Percentiles rank a stretch among this genome's conserved stretches.
Evolutionary conservation across 805 yeast species (phyloP).

Genomic region (Yamadazyma olivae): DNA sequence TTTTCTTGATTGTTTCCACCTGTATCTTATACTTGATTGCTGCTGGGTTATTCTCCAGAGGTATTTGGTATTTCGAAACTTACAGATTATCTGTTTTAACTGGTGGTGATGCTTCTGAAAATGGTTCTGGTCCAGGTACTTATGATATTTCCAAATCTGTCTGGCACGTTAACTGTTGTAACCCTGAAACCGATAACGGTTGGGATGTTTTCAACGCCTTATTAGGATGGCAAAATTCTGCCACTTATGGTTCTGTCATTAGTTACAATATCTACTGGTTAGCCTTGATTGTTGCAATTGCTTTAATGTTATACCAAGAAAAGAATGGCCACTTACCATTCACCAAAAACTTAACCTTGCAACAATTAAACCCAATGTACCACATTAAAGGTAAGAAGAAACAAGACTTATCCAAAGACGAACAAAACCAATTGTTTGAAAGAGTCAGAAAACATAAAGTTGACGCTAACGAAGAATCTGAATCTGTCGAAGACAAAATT

Average conservation of each 20-base stretch:
- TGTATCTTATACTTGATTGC: slow-evolving; percentile 84
- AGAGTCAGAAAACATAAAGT: slow-evolving; percentile 21
- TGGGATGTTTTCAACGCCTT: slow-evolving; percentile 97
- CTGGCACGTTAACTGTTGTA: slow-evolving; percentile 98
- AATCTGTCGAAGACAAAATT: slow-evolving; percentile 10
- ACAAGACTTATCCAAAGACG: slow-evolving; percentile 27
- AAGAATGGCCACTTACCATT: slow-evolving; percentile 78
- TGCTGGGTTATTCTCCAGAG: slow-evolving; percentile 92
- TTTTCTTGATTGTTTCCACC: slow-evolving; percentile 84
- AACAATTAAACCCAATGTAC: slow-evolving; percentile 67
- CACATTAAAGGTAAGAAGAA: slow-evolving; percentile 67
- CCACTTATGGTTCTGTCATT: slow-evolving; percentile 87
- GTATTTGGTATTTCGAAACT: slow-evolving; percentile 84
- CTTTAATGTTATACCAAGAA: slow-evolving; percentile 78
- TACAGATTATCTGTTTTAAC: slow-evolving; percentile 59
- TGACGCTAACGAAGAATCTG: slow-evolving; percentile 18
- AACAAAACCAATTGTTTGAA: slow-evolving; percentile 35
- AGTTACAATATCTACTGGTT: slow-evolving; percentile 92
- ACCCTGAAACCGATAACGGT: slow-evolving; percentile 87
- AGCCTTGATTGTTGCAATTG: slow-evolving; percentile 38
- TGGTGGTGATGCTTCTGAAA: slow-evolving; percentile 95
- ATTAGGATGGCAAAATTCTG: slow-evolving; percentile 97
- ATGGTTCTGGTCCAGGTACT: slow-evolving; percentile 93
- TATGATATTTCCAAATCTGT: slow-evolving; percentile 77
- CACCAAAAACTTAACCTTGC: slow-evolving; percentile 39